Evolutionary conservation across 441 rosid genomes (phyloP), one percentile per base, ranked within the genome.

Genomic region (Biscutella laevigata): DNA sequence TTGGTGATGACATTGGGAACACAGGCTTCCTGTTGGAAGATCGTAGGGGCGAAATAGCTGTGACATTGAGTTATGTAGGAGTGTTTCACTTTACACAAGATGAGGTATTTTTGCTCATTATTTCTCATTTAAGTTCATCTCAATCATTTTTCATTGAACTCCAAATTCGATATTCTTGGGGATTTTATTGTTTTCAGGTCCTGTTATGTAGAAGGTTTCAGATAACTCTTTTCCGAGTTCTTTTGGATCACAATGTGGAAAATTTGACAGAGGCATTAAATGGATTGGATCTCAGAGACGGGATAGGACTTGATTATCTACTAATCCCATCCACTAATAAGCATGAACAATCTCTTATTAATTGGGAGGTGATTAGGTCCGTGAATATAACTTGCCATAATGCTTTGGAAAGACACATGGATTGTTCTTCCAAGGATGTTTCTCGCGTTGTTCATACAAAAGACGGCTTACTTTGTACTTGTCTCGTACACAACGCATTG

Each of bases 131-230:
- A 7, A 14, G 15, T 5, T 27, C 5, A 1, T 45, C 5, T 28
- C 4, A 17, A 8, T 53, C 12, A 27, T 38, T 27, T 57, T 12
- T 42, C 16, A 3, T 34, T 37, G 48, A 3, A 37, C 7, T 15
- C 22, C 50, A 63, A 16, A 50, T 29, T 48, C 9, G 20, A 48
- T 42, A 24, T 10, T 34, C 26, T 25, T 47, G 28, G 8, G 14
- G 19, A 6, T 30, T 56, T 51, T 48, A 11, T 39, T 58, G 42
- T 19, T 6, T 24, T 17, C 77, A 91, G 96, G 85, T 82, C 24
- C 56, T 59, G 62, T 3, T 61, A 61, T 84, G 94, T 73, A 74
- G 79, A 78, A 71, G 45, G 71, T 92, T 92, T 64, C 86, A 80
- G 59, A 48, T 69, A 34, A 73, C 74, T 41, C 57, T 91, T 74